These are phyloP conservation scores for Pyrus hybrid DNA, from an alignment of 331 rosid genomes.

Conservation along the genomic window DNA sequence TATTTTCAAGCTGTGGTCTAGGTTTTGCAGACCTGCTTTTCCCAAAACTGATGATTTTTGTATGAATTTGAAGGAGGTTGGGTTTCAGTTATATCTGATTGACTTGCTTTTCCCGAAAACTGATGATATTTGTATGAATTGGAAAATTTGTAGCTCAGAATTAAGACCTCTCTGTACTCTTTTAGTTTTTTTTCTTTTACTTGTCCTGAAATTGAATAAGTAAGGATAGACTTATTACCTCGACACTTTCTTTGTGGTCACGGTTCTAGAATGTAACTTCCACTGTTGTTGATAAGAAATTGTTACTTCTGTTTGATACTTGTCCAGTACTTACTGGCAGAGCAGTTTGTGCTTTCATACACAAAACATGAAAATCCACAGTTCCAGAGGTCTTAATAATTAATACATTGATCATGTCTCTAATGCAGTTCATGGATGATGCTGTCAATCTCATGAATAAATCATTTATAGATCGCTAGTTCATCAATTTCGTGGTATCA, in stretches of 20 bases:
- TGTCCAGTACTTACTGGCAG: neutral
- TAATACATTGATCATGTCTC: slow-evolving; percentile 16
- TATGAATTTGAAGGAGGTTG: neutral
- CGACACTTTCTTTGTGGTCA: neutral
- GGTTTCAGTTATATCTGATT: no score
- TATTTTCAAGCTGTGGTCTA: no score
- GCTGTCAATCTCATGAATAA: slow-evolving; percentile 85
- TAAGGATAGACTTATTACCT: neutral
- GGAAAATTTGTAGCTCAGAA: no score
- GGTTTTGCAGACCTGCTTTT: no score
- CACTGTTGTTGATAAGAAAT: neutral
- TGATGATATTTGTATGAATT: neutral
- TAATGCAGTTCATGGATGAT: slow-evolving; percentile 82
- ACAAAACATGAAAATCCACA: neutral
- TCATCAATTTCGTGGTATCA: neutral
- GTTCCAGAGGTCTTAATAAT: neutral
- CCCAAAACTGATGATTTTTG: no score
- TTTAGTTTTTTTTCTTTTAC: neutral
- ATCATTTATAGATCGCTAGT: slow-evolving; percentile 79
- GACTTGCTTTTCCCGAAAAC: neutral
- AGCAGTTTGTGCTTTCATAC: neutral
- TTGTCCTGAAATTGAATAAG: neutral
- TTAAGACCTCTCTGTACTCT: no score
- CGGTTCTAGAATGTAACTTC: neutral
- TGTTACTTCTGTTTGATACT: neutral